These are phyloP conservation scores for Fomitopsis pulvina DNA, from an alignment of 768 basidiomycete genomes.

Conservation along the genomic window DNA sequence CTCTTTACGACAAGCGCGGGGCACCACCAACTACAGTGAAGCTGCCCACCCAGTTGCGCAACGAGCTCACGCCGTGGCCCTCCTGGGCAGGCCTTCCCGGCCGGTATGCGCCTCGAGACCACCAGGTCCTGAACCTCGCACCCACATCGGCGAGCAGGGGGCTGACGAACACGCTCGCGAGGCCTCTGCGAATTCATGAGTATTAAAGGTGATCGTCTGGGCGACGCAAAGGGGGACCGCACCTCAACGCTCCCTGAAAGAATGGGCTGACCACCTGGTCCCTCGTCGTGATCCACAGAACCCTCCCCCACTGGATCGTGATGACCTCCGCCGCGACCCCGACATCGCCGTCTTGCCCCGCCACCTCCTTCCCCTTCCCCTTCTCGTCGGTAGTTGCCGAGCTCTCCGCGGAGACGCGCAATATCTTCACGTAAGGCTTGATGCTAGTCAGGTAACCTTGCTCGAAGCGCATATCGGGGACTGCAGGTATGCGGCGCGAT, in stretches of 20 bases:
- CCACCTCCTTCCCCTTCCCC: conserved; percentile 26
- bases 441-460: conserved; percentile 62
- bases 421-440: conserved; percentile 42
- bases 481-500: conserved; percentile 17
- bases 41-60: conserved; percentile 28
- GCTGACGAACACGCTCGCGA: conserved; percentile 25
- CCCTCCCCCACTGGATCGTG: conserved; percentile 43
- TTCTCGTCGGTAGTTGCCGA: conserved; percentile 19
- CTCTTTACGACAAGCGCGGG: not conserved
- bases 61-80: conserved; percentile 35
- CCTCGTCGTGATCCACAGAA: conserved; percentile 56
- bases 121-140: conserved; percentile 13
- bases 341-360: conserved; percentile 13
- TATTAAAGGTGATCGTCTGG: not conserved
- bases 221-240: conserved; percentile 17
- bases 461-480: conserved; percentile 77
- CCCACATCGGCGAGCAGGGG: conserved; percentile 25
- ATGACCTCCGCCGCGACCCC: conserved; percentile 22
- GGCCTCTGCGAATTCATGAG: not conserved
- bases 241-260: conserved; percentile 65
- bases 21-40: conserved; percentile 1
- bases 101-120: conserved; percentile 12
- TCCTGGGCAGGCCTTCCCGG: conserved; percentile 18
- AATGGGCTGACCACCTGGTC: conserved; percentile 68
- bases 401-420: conserved; percentile 9